These are phyloP conservation scores for Plasmodium relictum DNA, from an alignment of 169 alveolate species.

Conservation along the genomic window DNA sequence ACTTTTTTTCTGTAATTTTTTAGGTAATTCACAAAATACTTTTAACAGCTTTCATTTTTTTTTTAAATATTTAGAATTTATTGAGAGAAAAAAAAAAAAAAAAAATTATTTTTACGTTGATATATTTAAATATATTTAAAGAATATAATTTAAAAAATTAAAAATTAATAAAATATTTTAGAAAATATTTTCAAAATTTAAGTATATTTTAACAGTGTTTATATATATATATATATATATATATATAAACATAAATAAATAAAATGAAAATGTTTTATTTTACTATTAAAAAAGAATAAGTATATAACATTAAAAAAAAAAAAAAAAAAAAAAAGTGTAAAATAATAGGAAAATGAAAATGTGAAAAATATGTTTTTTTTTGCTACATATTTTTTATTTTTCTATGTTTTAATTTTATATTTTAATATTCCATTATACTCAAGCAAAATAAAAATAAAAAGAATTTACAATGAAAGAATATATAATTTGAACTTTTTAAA, in stretches of 20 bases:
- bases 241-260: neutral
- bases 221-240: no score
- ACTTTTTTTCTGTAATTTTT: no score
- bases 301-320: neutral
- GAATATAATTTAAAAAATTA: no score
- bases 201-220: neutral
- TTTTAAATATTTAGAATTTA: no score
- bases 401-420: slow-evolving; percentile 16
- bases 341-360: slow-evolving; percentile 6
- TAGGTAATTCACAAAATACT: no score
- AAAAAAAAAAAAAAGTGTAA: slow-evolving; percentile 8
- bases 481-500: slow-evolving; percentile 20
- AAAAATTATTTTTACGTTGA: no score
- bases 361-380: slow-evolving; percentile 67
- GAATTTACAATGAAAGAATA: neutral
- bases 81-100: no score
- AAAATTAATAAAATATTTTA: no score
- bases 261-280: neutral
- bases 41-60: no score
- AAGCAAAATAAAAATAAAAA: neutral
- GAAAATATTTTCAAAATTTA: no score
- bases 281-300: no score
- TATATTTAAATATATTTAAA: no score
- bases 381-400: slow-evolving; percentile 13
- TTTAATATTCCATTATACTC: neutral